Base-by-base conservation (phyloP, 2,329 filamentous ascomycete species). In the Fusarium sp. region DNA sequence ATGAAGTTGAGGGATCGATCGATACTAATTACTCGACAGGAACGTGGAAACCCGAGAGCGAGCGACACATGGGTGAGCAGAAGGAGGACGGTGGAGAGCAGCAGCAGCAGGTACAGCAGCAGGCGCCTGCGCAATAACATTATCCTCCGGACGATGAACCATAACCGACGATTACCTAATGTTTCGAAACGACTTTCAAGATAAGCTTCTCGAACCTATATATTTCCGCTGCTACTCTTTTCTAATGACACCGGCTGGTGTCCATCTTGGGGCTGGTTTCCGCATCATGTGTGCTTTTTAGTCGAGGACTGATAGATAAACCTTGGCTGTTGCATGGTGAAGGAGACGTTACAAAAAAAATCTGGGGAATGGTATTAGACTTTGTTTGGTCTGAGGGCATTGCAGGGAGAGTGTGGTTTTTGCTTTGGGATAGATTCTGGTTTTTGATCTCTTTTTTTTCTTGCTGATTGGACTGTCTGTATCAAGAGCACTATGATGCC, bases 31-130 rank as follows among this genome's bases (percentile, higher is more conserved):
- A n/a, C 10, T 22, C 11, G 8, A 27, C 77, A 94, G 92, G 92
- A 58, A 92, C 91, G 5, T 94, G 92, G 92, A 94, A 94, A 81
- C 92, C 93, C 27, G 92, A 93, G 79, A 88, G 83, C 76, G 89
- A 93, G 79, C 88, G 92, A 72, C 91, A 93, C 77, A 93, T 94
- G 76, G 92, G 92, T 76, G 86, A 88, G 73, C 72, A 79, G 70
- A 52, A 68, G 18, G 67, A 73, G 9, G 66, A 78, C 6, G 59
- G 74, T 11, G 54, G 40, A 5, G 29, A 62, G 16, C 38, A 63
- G 73, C 69, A 78, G 70, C 66, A 20, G n/a, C 38, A 54, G 22
- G 54, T 68, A 64, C 59, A 50, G 18, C 45, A 78, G n/a, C 73
- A 75, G 50, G 70, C 66, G 14, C 60, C 72, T 24, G 45, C 63